Evolutionary conservation across 345 rosid species (phyloP).

Genomic region (Lumnitzera littorea): DNA sequence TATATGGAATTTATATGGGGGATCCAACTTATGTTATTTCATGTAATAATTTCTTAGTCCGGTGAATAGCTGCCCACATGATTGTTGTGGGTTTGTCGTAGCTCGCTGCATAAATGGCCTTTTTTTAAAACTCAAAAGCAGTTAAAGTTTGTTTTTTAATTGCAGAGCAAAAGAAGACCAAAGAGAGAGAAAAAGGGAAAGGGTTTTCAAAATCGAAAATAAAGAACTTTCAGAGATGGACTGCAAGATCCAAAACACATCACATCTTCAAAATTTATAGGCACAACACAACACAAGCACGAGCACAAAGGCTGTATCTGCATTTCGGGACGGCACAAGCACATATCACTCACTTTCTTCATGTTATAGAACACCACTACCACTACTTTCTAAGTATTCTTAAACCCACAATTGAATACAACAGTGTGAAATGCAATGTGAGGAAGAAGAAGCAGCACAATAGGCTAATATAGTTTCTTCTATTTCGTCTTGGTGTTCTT

Average conservation of each 20-base stretch:
- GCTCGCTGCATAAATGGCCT: constrained; percentile 6
- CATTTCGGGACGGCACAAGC: not conserved
- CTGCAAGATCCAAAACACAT: not conserved
- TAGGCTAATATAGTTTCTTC: not conserved
- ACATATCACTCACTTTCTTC: constrained; percentile 2
- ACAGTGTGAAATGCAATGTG: not conserved
- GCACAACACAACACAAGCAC: not conserved
- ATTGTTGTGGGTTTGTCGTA: constrained; percentile 1
- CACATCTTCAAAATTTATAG: not conserved
- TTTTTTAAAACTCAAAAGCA: not conserved
- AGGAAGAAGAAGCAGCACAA: not conserved
- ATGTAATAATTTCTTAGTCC: too few relatives aligned
- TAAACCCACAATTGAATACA: too few relatives aligned
- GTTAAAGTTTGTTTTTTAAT: not conserved
- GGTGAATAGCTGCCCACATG: constrained; percentile 6
- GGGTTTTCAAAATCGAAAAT: not conserved
- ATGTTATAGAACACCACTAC: not conserved
- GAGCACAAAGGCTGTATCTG: too few relatives aligned
- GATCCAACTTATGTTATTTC: too few relatives aligned
- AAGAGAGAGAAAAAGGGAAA: not conserved
- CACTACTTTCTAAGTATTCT: too few relatives aligned
- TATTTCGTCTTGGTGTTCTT: constrained; percentile 3
- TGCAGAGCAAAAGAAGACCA: not conserved
- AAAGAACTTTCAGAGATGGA: not conserved
- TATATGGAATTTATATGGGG: too few relatives aligned